Percentiles rank a stretch among this genome's conserved stretches.
phyloP scores from a whole-genome alignment of 495 filamentous ascomycete species.

The Hypoxylon crocopeplum region DNA sequence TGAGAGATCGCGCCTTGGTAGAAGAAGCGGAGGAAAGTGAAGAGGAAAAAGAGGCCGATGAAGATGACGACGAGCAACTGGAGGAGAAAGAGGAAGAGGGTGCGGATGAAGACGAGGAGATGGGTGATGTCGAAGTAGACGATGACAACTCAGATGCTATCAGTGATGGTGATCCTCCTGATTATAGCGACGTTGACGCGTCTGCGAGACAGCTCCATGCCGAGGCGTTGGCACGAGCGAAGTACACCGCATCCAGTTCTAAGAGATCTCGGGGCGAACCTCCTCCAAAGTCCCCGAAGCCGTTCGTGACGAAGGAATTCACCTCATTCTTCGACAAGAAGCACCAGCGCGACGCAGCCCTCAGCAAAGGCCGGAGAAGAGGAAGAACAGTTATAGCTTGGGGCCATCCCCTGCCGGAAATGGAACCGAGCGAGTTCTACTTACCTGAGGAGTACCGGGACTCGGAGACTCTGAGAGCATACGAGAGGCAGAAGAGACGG shows the following conservation, averaged over 20 bases:
- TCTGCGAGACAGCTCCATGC: conserved; percentile 75
- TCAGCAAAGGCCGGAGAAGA: conserved; percentile 65
- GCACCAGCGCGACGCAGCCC: conserved; percentile 76
- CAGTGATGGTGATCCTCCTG: conserved; percentile 59
- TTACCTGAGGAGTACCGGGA: conserved; percentile 75
- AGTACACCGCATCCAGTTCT: conserved; percentile 31
- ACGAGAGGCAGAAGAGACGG: conserved; percentile 65
- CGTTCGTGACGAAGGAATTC: conserved; percentile 64
- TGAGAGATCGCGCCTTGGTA: conserved; percentile 65
- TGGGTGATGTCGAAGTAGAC: conserved; percentile 38
- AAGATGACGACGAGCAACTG: conserved; percentile 31
- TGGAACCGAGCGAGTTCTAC: conserved; percentile 71
- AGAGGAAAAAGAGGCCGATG: conserved; percentile 41
- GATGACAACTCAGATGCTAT: conserved; percentile 40
- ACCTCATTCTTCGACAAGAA: conserved; percentile 83
- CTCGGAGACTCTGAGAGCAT: conserved; percentile 68
- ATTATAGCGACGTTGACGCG: conserved; percentile 76
- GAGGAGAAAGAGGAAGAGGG: conserved; percentile 40
- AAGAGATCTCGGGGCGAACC: conserved; percentile 45
- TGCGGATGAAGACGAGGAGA: conserved; percentile 31
- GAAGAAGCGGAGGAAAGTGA: conserved; percentile 53
- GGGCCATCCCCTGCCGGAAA: conserved; percentile 80
- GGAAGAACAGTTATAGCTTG: conserved; percentile 70
- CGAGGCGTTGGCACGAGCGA: conserved; percentile 62
- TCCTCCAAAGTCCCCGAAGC: conserved; percentile 38